Percentiles rank a stretch among this genome's conserved stretches.
Conservation (phyloP, 768 basidiomycete species). For the Phylloporus scabripes region DNA sequence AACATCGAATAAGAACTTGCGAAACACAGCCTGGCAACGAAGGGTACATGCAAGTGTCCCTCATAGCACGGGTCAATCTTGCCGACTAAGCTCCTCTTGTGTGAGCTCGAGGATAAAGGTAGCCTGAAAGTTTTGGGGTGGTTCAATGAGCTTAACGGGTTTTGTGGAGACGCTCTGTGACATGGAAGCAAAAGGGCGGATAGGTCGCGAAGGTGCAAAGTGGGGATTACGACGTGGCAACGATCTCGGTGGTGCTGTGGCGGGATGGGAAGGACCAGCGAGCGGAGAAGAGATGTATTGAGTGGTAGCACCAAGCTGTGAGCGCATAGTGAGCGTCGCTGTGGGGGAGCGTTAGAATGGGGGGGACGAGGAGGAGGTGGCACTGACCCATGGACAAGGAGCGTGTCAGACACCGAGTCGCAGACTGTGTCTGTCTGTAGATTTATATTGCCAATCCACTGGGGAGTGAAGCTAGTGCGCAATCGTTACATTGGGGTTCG, state of each 20-base stretch:
- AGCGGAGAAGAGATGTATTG: slow-evolving; percentile 61
- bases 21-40: neutral
- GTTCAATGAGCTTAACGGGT: slow-evolving; percentile 72
- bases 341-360: neutral
- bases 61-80: too few relatives aligned
- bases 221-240: slow-evolving; percentile 41
- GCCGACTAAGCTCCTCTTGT: slow-evolving; percentile 75
- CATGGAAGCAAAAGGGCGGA: slow-evolving; percentile 73
- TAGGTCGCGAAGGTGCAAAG: slow-evolving; percentile 68
- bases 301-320: slow-evolving; percentile 20
- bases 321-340: slow-evolving; percentile 39
- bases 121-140: slow-evolving; percentile 63
- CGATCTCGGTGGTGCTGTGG: slow-evolving; percentile 30
- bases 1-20: slow-evolving; percentile 20
- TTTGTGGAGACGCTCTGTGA: slow-evolving; percentile 31
- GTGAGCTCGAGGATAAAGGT: slow-evolving; percentile 77
- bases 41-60: neutral
- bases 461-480: slow-evolving; percentile 16
- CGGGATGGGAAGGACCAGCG: slow-evolving; percentile 37
- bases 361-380: neutral
- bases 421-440: slow-evolving; percentile 25
- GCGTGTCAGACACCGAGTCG: slow-evolving; percentile 26
- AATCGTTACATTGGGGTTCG: slow-evolving; percentile 29
- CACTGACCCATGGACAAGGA: slow-evolving; percentile 39
- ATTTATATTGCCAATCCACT: slow-evolving; percentile 26